These are phyloP conservation scores for Aspergillus ochraceus DNA, from an alignment of 2,329 filamentous ascomycete genomes.

Conservation along the genomic window DNA sequence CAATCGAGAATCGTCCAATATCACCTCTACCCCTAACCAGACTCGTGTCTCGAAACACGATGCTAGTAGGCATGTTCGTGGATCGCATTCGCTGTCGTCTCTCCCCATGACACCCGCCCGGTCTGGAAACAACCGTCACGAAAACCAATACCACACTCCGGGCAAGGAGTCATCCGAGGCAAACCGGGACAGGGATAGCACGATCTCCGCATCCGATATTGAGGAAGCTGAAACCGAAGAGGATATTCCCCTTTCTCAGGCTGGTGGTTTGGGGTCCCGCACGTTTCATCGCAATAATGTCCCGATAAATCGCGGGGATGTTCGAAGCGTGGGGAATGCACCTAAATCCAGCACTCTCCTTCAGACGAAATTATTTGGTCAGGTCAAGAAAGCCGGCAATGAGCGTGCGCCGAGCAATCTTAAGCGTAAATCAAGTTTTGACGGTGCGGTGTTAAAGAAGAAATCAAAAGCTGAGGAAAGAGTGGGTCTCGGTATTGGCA, in stretches of 20 bases:
- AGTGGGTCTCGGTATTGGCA: conserved; percentile 59
- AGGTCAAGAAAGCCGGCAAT: conserved; percentile 57
- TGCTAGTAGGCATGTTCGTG: conserved; percentile 66
- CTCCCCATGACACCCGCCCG: conserved; percentile 73
- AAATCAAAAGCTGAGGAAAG: conserved; percentile 50
- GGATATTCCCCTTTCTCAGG: conserved; percentile 70
- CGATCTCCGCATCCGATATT: conserved; percentile 68
- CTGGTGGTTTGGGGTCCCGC: conserved; percentile 73
- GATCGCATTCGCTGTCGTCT: conserved; percentile 80
- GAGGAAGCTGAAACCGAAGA: conserved; percentile 59
- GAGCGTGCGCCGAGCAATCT: conserved; percentile 30
- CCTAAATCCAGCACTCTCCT: conserved; percentile 49
- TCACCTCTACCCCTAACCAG: conserved; percentile 68
- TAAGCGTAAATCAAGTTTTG: conserved; percentile 44
- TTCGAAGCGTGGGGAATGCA: conserved; percentile 36
- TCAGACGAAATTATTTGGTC: conserved; percentile 65
- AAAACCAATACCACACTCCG: conserved; percentile 60
- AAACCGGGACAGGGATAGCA: conserved; percentile 73
- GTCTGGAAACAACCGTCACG: conserved; percentile 50
- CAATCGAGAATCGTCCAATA: conserved; percentile 73
- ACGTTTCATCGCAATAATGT: conserved; percentile 65
- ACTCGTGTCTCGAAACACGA: conserved; percentile 50
- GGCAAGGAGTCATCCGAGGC: conserved; percentile 53
- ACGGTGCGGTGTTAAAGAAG: conserved; percentile 49
- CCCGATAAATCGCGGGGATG: conserved; percentile 38